Conservation (phyloP, 1,139 yeast species). For the Taphrina sp. region DNA sequence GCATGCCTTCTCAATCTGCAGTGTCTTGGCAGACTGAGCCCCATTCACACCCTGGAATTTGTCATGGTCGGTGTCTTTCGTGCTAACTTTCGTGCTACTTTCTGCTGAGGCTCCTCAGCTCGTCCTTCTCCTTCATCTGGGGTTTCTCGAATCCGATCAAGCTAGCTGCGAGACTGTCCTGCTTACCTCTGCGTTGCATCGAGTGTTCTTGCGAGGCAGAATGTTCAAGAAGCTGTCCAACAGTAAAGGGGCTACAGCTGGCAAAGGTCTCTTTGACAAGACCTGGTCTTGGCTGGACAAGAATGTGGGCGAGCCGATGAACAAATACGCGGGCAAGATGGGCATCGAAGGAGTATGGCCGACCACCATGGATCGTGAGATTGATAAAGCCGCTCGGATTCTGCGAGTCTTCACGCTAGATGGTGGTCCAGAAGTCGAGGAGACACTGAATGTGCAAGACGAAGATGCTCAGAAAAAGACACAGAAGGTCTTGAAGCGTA, state of each 20-base stretch:
- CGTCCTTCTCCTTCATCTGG: no score
- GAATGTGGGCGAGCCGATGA: constrained; percentile 29
- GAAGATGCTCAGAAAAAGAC: constrained; percentile 23
- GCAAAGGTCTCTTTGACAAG: constrained; percentile 27
- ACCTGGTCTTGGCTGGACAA: constrained; percentile 27
- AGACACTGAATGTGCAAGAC: constrained; percentile 11
- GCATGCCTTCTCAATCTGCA: no score
- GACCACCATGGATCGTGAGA: constrained; percentile 17
- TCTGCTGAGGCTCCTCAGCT: no score
- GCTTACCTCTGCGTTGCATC: no score
- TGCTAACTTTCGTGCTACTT: no score
- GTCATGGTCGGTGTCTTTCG: no score
- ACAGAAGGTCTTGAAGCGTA: constrained; percentile 26
- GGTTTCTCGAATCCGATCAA: no score
- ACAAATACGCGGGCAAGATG: constrained; percentile 15
- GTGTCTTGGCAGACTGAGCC: no score
- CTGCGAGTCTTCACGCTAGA: constrained; percentile 28
- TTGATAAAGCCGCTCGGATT: constrained; percentile 28
- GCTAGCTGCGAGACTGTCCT: no score
- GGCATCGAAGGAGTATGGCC: constrained; percentile 31
- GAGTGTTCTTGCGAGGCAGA: no score
- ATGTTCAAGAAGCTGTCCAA: constrained; percentile 2
- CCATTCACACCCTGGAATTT: no score
- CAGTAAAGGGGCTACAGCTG: constrained; percentile 2
- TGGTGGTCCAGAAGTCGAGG: constrained; percentile 11